These are phyloP conservation scores for Tricholomella constricta DNA, from an alignment of 768 basidiomycete species.

Conservation along the genomic window DNA sequence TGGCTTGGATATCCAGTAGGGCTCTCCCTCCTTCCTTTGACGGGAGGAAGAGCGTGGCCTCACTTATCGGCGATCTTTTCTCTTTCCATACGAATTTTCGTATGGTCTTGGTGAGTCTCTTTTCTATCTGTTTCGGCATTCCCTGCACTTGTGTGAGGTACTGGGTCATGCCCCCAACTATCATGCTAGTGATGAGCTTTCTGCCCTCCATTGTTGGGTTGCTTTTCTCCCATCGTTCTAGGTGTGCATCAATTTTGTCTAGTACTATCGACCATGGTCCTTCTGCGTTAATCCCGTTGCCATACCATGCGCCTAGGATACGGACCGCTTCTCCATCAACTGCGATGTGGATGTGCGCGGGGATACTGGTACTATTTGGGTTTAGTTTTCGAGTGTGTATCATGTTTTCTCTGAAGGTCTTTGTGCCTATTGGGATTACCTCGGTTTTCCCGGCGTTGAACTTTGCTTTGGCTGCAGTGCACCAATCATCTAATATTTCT, in stretches of 20 bases:
- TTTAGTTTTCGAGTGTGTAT: constrained; percentile 10
- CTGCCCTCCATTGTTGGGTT: constrained; percentile 29
- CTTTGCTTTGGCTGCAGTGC: constrained; percentile 36
- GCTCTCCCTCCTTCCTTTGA: constrained; percentile 23
- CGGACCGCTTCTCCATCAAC: constrained; percentile 28
- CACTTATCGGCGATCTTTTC: constrained; percentile 19
- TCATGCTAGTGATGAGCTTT: constrained; percentile 24
- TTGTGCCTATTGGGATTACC: constrained; percentile 39
- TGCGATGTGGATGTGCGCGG: constrained; percentile 24
- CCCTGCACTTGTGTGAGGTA: constrained; percentile 38
- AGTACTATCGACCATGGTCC: constrained; percentile 27
- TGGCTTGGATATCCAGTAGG: constrained; percentile 24
- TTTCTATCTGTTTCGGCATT: constrained; percentile 31
- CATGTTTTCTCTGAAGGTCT: too few relatives aligned
- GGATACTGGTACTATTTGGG: constrained; percentile 6
- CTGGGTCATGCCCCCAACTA: constrained; percentile 28
- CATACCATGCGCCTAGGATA: constrained; percentile 34
- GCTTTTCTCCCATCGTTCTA: constrained; percentile 30
- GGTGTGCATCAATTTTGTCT: constrained; percentile 24
- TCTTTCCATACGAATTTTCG: constrained; percentile 28
- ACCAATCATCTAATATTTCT: constrained; percentile 38
- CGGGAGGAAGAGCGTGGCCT: constrained; percentile 18
- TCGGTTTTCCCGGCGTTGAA: constrained; percentile 45
- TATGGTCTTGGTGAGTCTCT: constrained; percentile 19
- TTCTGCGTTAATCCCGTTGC: constrained; percentile 25